These are phyloP conservation scores for Tolypocladium cylindrosporum DNA, from an alignment of 2,329 filamentous ascomycete species.

Conservation along the genomic window DNA sequence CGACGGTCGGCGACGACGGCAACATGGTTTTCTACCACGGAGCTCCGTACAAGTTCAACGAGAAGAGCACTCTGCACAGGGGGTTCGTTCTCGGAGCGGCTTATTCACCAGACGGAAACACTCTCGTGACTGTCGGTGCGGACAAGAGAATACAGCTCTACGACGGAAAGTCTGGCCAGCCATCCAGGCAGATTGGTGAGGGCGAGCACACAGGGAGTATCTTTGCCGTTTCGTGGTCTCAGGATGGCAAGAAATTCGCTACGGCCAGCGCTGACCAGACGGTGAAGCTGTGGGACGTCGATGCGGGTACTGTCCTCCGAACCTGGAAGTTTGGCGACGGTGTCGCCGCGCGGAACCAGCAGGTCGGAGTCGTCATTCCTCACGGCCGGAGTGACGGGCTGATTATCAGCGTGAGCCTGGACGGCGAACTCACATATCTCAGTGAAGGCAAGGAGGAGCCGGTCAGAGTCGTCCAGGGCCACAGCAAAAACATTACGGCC, in stretches of 20 bases:
- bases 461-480: conserved; percentile 66
- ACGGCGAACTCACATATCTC: conserved; percentile 85
- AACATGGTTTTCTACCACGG: conserved; percentile 89
- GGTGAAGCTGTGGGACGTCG: conserved; percentile 87
- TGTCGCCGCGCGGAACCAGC: conserved; percentile 70
- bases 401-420: conserved; percentile 81
- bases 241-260: conserved; percentile 75
- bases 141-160: conserved; percentile 90
- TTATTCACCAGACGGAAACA: conserved; percentile 80
- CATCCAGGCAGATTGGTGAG: conserved; percentile 66
- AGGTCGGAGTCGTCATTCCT: conserved; percentile 90
- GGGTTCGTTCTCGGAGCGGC: conserved; percentile 82
- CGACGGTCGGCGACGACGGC: conserved; percentile 84
- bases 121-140: conserved; percentile 81
- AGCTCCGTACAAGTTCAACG: conserved; percentile 91
- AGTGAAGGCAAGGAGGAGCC: conserved; percentile 61
- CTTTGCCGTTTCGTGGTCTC: conserved; percentile 82
- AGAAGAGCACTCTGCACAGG: conserved; percentile 70
- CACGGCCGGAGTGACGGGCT: conserved; percentile 72
- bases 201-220: conserved; percentile 88
- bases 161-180: conserved; percentile 89
- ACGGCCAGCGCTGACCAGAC: conserved; percentile 93
- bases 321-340: conserved; percentile 81
- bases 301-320: conserved; percentile 65
- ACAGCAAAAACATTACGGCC: conserved; percentile 85